Percentiles rank a stretch among this genome's conserved stretches.
phyloP scores from a whole-genome alignment of 805 yeast genomes.

The Vanderwaltozyma tropicalis region DNA sequence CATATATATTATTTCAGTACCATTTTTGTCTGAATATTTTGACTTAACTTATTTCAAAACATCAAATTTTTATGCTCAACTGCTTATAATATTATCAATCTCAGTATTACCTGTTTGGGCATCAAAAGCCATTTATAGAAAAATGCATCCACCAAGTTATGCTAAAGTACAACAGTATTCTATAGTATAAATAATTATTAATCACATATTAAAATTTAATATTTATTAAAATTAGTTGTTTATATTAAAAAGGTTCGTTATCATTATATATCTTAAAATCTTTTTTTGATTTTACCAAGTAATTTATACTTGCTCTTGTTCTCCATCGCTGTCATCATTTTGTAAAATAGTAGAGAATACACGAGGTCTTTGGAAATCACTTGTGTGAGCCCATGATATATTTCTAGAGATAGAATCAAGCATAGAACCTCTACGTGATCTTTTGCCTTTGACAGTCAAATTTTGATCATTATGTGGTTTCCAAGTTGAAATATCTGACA shows the following conservation, averaged over 20 bases:
- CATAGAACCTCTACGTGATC: slow-evolving; percentile 9
- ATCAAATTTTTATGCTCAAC: slow-evolving; percentile 58
- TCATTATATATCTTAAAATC: too few species aligned
- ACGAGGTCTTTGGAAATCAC: slow-evolving; percentile 66
- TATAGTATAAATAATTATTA: slow-evolving; percentile 21
- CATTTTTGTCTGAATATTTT: slow-evolving; percentile 77
- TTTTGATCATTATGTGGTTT: not conserved
- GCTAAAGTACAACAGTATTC: slow-evolving; percentile 81
- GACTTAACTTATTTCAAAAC: slow-evolving; percentile 54
- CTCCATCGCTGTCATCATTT: not conserved
- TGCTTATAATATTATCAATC: slow-evolving; percentile 48
- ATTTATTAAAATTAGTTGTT: too few species aligned
- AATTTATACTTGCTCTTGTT: not conserved
- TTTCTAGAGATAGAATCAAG: slow-evolving; percentile 30
- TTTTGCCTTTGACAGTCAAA: not conserved
- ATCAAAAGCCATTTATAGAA: slow-evolving; percentile 62
- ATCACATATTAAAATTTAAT: too few species aligned
- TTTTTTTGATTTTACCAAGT: too few species aligned
- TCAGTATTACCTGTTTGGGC: slow-evolving; percentile 88
- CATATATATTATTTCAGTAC: slow-evolving; percentile 63
- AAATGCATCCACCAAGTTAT: slow-evolving; percentile 83
- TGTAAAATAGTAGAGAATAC: slow-evolving; percentile 6
- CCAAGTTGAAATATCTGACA: not conserved
- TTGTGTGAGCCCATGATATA: slow-evolving; percentile 67
- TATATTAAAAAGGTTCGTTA: too few species aligned